phyloP scores from a whole-genome alignment of 2,329 filamentous ascomycete species.

The Fusarium sulawesiense region DNA sequence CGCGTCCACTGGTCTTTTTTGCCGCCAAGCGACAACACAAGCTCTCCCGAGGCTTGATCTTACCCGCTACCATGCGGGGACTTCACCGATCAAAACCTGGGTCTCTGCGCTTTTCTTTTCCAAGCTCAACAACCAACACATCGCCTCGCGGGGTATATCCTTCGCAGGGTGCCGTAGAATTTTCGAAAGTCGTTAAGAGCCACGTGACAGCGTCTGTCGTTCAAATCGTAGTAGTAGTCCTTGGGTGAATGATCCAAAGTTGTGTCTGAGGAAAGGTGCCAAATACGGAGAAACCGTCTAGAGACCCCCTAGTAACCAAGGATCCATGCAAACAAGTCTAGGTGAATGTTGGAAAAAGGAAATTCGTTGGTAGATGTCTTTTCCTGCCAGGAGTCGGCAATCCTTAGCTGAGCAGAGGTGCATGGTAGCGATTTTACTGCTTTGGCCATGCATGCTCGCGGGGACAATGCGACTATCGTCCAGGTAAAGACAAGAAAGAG shows the following conservation, averaged over 20 bases:
- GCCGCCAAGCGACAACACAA: conserved; percentile 42
- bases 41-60: conserved; percentile 44
- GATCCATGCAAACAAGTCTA: conserved; percentile 48
- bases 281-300: conserved; percentile 44
- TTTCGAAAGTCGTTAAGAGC: conserved; percentile 52
- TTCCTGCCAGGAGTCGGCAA: conserved; percentile 20
- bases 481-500: conserved; percentile 40
- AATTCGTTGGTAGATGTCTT: conserved; percentile 45
- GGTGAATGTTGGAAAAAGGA: conserved; percentile 46
- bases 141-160: conserved; percentile 57
- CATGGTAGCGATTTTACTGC: neutral
- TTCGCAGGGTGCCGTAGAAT: conserved; percentile 54
- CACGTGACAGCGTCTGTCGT: conserved; percentile 53
- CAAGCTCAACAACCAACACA: conserved; percentile 53
- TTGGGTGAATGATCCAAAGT: conserved; percentile 51
- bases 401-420: neutral
- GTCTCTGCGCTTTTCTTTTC: conserved; percentile 47
- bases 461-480: conserved; percentile 15
- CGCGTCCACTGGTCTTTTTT: conserved; percentile 46
- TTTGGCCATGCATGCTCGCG: neutral
- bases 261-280: conserved; percentile 47
- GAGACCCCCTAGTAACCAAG: conserved; percentile 47
- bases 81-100: conserved; percentile 41
- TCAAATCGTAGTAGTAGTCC: conserved; percentile 50
- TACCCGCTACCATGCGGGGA: conserved; percentile 31